phyloP scores from a whole-genome alignment of 208 protist species.

The Acanthamoeba royreba region DNA sequence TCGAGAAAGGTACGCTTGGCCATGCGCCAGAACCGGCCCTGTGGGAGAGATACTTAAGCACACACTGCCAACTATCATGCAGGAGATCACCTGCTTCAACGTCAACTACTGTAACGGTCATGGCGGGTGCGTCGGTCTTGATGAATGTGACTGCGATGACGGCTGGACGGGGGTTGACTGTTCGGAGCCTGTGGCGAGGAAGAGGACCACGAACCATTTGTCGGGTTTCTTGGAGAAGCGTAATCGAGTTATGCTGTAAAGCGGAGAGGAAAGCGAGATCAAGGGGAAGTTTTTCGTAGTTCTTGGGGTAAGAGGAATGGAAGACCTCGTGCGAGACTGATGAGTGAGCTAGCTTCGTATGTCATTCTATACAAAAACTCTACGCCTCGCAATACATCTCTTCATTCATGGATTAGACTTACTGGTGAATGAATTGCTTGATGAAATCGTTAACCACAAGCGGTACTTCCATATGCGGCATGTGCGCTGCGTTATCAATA shows the following conservation, averaged over 20 bases:
- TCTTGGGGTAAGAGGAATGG: no score
- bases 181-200: not conserved
- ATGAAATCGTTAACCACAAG: not conserved
- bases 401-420: not conserved
- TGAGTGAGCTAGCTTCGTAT: not conserved
- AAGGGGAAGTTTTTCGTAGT: not conserved
- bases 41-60: not conserved
- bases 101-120: constrained; percentile 1
- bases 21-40: not conserved
- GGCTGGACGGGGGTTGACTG: not conserved
- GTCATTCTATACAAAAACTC: not conserved
- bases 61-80: not conserved
- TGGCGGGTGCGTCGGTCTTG: not conserved
- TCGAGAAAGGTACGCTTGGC: not conserved
- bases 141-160: not conserved
- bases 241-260: not conserved
- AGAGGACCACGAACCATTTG: not conserved
- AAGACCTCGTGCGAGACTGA: not conserved
- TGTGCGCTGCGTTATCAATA: not conserved
- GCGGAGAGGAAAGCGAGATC: not conserved
- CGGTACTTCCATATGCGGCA: not conserved
- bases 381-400: not conserved
- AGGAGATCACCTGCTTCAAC: not conserved
- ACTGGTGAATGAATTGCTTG: not conserved
- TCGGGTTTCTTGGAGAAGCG: not conserved